Conservation (phyloP, 345 rosid genomes). For the Trapa bicornis region DNA sequence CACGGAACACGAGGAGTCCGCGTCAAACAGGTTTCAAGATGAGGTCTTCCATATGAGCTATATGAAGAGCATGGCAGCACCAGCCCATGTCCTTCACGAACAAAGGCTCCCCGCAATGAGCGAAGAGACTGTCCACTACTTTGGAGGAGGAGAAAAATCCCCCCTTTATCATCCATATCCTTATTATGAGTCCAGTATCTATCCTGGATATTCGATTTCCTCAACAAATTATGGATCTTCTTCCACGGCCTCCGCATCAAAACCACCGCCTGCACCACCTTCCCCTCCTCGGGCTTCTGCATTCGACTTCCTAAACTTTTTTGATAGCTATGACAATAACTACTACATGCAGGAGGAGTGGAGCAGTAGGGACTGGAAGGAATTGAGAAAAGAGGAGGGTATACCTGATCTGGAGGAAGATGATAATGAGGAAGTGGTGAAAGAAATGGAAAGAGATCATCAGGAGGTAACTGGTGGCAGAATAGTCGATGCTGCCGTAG, state of each 20-base stretch:
- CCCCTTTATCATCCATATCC: constrained; percentile 27
- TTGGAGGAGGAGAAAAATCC: constrained; percentile 16
- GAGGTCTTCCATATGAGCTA: constrained; percentile 58
- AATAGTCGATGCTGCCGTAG: constrained; percentile 22
- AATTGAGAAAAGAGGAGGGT: constrained; percentile 80
- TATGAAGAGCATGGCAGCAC: constrained; percentile 53
- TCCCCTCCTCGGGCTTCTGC: constrained; percentile 53
- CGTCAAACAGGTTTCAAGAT: constrained; percentile 6
- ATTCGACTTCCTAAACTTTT: constrained; percentile 73
- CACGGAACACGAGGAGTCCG: constrained; percentile 7
- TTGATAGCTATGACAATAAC: constrained; percentile 29
- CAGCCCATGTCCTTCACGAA: constrained; percentile 46
- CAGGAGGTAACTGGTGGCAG: constrained; percentile 14
- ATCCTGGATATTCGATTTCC: constrained; percentile 7
- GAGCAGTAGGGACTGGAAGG: constrained; percentile 49
- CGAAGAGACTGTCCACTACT: constrained; percentile 24
- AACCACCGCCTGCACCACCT: constrained; percentile 77
- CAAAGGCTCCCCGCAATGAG: constrained; percentile 36
- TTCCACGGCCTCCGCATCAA: constrained; percentile 32
- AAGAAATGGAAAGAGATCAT: constrained; percentile 41
- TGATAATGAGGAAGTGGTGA: constrained; percentile 54
- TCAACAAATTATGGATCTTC: constrained; percentile 28
- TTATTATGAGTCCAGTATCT: constrained; percentile 7
- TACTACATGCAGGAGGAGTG: constrained; percentile 37
- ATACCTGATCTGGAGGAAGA: constrained; percentile 86